These are phyloP conservation scores for Xylaria scruposa DNA, from an alignment of 495 filamentous ascomycete genomes.

Conservation along the genomic window DNA sequence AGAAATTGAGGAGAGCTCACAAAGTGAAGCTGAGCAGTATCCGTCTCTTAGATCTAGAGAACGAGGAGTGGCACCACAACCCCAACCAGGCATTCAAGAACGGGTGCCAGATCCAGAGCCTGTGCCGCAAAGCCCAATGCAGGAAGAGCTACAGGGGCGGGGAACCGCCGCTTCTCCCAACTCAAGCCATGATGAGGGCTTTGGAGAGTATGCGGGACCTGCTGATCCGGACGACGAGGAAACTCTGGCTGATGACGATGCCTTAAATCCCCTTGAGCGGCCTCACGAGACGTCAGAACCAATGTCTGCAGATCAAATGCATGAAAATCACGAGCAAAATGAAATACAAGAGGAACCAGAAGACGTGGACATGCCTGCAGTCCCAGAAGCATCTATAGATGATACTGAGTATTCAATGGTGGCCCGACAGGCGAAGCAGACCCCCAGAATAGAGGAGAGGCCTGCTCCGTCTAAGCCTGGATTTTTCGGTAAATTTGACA, in stretches of 20 bases:
- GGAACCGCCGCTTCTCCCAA: slow-evolving; percentile 6
- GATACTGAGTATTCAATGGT: slow-evolving; percentile 46
- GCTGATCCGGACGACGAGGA: slow-evolving; percentile 17
- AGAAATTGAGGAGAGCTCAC: slow-evolving; percentile 42
- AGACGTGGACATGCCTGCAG: background rate
- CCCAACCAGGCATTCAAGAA: slow-evolving; percentile 4
- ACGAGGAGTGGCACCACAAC: slow-evolving; percentile 11
- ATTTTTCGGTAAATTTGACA: slow-evolving; percentile 40
- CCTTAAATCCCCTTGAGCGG: background rate
- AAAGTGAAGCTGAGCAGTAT: slow-evolving; percentile 36
- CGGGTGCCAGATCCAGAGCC: background rate
- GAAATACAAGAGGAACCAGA: background rate
- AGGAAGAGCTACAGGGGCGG: slow-evolving; percentile 3
- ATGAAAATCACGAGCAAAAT: slow-evolving; percentile 6
- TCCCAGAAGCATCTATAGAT: slow-evolving; percentile 20
- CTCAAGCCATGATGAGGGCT: slow-evolving; percentile 13
- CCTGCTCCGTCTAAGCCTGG: slow-evolving; percentile 31
- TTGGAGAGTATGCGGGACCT: slow-evolving; percentile 18
- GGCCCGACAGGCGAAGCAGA: slow-evolving; percentile 28
- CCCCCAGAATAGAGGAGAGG: slow-evolving; percentile 34
- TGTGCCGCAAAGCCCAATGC: slow-evolving; percentile 4
- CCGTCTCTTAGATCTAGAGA: slow-evolving; percentile 20
- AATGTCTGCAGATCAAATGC: slow-evolving; percentile 14
- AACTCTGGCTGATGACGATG: background rate
- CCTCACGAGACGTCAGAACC: background rate